Evolutionary conservation across 306 rosid genomes (phyloP).

Genomic region (Inga leiocalycina): DNA sequence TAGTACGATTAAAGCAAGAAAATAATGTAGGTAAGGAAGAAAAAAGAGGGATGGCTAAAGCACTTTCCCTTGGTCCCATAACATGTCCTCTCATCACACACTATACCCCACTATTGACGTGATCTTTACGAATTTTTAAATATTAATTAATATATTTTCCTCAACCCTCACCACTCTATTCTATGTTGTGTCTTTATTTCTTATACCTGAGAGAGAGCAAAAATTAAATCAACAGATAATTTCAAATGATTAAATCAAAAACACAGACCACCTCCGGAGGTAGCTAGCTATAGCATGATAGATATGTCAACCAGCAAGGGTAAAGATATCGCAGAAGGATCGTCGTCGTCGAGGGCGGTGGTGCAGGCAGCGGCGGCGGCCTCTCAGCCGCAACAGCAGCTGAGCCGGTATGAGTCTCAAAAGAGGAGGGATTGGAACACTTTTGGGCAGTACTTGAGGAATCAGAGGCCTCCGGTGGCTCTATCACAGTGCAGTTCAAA

Average conservation of each 20-base stretch:
- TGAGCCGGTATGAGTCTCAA: conserved; percentile 81
- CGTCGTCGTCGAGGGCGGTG: conserved; percentile 29
- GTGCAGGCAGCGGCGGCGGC: background rate
- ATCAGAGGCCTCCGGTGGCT: conserved; percentile 78
- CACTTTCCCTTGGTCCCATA: conserved; percentile 62
- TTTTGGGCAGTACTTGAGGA: conserved; percentile 85
- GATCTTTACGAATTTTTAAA: conserved; percentile 30
- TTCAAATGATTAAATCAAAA: conserved; percentile 36
- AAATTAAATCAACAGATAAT: conserved; percentile 31
- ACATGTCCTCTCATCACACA: conserved; percentile 43
- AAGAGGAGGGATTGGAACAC: conserved; percentile 92
- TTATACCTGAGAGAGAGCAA: background rate
- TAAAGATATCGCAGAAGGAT: conserved; percentile 51
- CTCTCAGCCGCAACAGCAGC: conserved; percentile 21
- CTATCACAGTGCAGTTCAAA: conserved; percentile 76
- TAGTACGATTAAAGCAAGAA: conserved; percentile 60
- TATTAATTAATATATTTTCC: background rate
- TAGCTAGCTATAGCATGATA: background rate
- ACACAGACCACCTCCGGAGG: background rate
- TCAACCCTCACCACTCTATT: conserved; percentile 34
- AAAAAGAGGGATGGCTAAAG: conserved; percentile 49
- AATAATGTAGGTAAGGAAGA: conserved; percentile 52
- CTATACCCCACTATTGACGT: conserved; percentile 43
- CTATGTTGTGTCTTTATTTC: background rate
- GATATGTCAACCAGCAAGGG: conserved; percentile 55